Percentiles rank a stretch among this genome's conserved stretches.
phyloP scores from a whole-genome alignment of 768 basidiomycete species.

The Sporobolomyces phaffii region DNA sequence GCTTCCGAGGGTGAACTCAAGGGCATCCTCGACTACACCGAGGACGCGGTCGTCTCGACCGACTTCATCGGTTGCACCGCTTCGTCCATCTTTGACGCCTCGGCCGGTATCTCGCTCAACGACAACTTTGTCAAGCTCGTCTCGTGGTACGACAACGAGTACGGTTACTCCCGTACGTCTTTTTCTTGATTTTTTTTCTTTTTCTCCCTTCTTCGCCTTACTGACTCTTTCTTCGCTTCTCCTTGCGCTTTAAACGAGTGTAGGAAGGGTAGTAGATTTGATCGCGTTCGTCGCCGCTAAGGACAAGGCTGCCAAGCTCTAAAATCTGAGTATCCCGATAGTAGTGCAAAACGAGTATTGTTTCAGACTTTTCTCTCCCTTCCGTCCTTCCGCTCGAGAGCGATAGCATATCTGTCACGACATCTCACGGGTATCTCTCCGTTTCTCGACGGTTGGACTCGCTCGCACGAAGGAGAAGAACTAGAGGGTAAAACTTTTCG shows the following conservation, averaged over 20 bases:
- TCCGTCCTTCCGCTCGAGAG: too few relatives aligned
- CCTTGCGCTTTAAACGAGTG: constrained; percentile 52
- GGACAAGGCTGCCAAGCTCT: constrained; percentile 19
- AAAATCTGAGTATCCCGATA: too few relatives aligned
- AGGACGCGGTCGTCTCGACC: constrained; percentile 85
- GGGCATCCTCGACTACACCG: constrained; percentile 82
- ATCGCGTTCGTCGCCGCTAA: constrained; percentile 54
- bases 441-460: too few relatives aligned
- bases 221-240: constrained; percentile 61
- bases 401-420: too few relatives aligned
- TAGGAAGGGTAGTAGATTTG: constrained; percentile 67
- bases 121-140: constrained; percentile 91
- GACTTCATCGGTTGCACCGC: constrained; percentile 74
- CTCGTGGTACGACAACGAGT: constrained; percentile 55
- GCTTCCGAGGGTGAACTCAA: constrained; percentile 62
- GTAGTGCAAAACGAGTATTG: too few relatives aligned
- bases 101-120: constrained; percentile 87
- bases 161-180: constrained; percentile 62
- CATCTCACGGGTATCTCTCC: too few relatives aligned
- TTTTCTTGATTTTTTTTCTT: constrained; percentile 61
- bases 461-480: too few relatives aligned
- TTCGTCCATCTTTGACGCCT: constrained; percentile 90
- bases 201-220: background rate
- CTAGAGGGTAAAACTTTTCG: too few relatives aligned
- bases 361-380: background rate